These are phyloP conservation scores for Juglanconis sp. DNA, from an alignment of 2,329 filamentous ascomycete genomes.

Conservation along the genomic window DNA sequence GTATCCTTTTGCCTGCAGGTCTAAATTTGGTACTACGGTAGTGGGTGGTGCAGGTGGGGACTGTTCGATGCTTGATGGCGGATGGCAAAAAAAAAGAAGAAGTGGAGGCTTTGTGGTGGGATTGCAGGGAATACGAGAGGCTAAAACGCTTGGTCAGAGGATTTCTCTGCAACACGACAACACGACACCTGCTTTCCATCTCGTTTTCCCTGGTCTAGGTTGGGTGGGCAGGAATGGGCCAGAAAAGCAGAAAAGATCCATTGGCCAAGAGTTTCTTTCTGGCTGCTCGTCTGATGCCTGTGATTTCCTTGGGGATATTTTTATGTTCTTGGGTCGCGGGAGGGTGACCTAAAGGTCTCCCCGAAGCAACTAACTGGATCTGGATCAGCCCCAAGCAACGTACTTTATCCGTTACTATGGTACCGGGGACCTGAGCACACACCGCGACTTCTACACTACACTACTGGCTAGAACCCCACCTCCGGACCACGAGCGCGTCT, in stretches of 20 bases:
- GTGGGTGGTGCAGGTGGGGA: not conserved
- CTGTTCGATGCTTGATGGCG: not conserved
- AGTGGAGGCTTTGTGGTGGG: not conserved
- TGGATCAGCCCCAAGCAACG: too few relatives aligned
- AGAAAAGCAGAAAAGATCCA: not conserved
- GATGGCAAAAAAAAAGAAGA: conserved; percentile 11
- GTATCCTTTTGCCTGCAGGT: not conserved
- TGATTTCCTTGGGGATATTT: not conserved
- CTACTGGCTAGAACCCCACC: too few relatives aligned
- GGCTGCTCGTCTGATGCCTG: not conserved
- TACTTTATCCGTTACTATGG: too few relatives aligned
- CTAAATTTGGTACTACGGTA: not conserved
- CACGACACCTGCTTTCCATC: not conserved
- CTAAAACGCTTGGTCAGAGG: conserved; percentile 6
- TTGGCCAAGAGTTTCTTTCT: not conserved
- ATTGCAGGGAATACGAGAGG: conserved; percentile 17
- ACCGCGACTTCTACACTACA: too few relatives aligned
- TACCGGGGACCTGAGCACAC: too few relatives aligned
- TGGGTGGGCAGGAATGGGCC: not conserved
- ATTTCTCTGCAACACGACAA: conserved; percentile 9
- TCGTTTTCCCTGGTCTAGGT: not conserved
- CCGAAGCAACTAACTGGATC: too few relatives aligned
- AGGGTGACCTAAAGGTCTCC: too few relatives aligned
- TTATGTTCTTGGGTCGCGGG: not conserved
- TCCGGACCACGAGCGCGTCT: too few relatives aligned